Percentiles rank a stretch among this genome's conserved stretches.
Evolutionary conservation across 2,329 filamentous ascomycete genomes (phyloP).

Genomic region (Penicillium sp.): DNA sequence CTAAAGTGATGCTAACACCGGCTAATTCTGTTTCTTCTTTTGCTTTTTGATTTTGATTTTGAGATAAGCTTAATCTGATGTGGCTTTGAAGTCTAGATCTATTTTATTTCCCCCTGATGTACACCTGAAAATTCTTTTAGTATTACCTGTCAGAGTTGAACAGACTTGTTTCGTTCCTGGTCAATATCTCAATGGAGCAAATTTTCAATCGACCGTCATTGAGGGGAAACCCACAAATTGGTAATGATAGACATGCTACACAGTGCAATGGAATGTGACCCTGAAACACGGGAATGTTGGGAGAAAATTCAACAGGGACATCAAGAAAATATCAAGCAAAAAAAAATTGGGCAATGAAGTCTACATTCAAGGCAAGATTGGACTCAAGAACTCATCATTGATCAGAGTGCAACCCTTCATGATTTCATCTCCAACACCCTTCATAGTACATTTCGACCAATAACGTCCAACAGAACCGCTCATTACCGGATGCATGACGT

Average conservation of each 20-base stretch:
- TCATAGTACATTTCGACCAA: not conserved
- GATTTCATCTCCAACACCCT: slow-evolving; percentile 8
- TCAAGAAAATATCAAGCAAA: not conserved
- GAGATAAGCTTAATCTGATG: no score
- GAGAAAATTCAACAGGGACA: not conserved
- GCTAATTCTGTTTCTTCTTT: no score
- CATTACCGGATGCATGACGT: slow-evolving; percentile 34
- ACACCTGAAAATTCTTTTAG: no score
- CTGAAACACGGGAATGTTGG: not conserved
- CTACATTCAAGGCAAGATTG: not conserved
- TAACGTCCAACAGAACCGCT: slow-evolving; percentile 10
- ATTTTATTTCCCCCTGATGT: no score
- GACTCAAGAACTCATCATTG: slow-evolving; percentile 14
- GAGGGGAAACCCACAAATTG: not conserved
- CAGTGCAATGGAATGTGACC: not conserved
- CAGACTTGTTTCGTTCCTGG: not conserved
- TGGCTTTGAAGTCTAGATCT: no score
- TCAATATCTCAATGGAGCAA: not conserved
- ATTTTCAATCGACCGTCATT: not conserved
- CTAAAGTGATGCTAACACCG: no score
- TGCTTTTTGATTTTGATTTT: no score
- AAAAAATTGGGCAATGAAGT: not conserved
- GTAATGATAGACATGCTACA: slow-evolving; percentile 2
- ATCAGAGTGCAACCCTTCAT: slow-evolving; percentile 9
- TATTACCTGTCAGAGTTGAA: not conserved